These are phyloP conservation scores for Symbiodinium natans DNA, from an alignment of 73 alveolate species.

Conservation along the genomic window DNA sequence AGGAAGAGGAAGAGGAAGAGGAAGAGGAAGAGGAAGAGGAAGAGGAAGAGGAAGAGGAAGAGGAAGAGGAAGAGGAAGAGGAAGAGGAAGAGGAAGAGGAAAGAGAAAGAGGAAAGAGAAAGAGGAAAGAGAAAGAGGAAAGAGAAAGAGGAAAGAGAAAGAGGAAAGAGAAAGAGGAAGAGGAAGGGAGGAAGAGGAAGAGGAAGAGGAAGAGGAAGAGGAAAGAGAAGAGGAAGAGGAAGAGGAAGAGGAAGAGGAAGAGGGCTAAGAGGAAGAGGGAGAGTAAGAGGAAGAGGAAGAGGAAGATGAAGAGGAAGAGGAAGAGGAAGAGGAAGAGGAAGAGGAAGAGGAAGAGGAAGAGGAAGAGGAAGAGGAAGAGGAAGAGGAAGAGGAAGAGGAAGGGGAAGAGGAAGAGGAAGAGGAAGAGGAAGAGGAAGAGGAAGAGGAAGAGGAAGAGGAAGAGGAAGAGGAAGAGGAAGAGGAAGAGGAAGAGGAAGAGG, in stretches of 20 bases:
- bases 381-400: slow-evolving; percentile 14
- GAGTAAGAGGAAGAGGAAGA: slow-evolving; percentile 16
- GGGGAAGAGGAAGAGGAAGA: not conserved
- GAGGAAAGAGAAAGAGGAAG: too few relatives aligned
- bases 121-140: too few relatives aligned
- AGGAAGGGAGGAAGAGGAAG: too few relatives aligned
- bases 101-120: not conserved
- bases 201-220: not conserved
- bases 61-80: not conserved
- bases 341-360: not conserved
- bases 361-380: not conserved
- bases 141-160: too few relatives aligned
- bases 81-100: not conserved
- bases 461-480: not conserved
- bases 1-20: slow-evolving; percentile 2
- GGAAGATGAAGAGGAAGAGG: not conserved
- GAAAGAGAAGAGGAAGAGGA: not conserved
- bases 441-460: not conserved
- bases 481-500: not conserved
- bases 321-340: not conserved
- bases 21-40: not conserved
- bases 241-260: not conserved
- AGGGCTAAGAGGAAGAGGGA: not conserved
- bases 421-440: not conserved
- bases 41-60: not conserved